These are phyloP conservation scores for Coffea eugenioides DNA, from an alignment of 257 asterid species.

Conservation along the genomic window DNA sequence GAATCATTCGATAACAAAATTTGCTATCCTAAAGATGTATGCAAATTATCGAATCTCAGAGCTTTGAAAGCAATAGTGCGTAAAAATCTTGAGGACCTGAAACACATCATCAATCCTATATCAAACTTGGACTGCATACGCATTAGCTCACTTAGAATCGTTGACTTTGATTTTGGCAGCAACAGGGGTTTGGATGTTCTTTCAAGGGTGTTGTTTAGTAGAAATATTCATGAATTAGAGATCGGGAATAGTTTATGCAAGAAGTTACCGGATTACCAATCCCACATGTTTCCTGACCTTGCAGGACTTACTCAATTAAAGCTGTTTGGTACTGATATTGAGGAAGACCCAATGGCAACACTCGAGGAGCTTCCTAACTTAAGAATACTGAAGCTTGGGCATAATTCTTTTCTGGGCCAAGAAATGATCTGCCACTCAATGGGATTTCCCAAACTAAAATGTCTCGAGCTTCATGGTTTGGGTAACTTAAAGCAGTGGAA, in stretches of 20 bases:
- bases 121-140: not conserved
- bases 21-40: not conserved
- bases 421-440: not conserved
- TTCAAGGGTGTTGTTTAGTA: not conserved
- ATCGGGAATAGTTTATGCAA: not conserved
- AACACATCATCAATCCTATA: not conserved
- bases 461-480: rapidly evolving
- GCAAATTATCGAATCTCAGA: not conserved
- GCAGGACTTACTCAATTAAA: not conserved
- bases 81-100: not conserved
- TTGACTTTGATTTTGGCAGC: not conserved
- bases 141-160: not conserved
- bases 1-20: not conserved
- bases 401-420: conserved; percentile 6
- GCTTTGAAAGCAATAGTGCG: not conserved
- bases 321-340: not conserved
- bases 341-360: conserved; percentile 7
- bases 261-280: not conserved
- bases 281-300: no score
- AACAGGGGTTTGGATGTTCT: not conserved
- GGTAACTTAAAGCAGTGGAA: not conserved
- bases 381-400: not conserved
- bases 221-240: not conserved
- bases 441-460: conserved; percentile 5
- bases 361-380: conserved; percentile 9